Percentiles rank a stretch among this genome's conserved stretches.
These are phyloP conservation scores for Rosa multiflora DNA, from an alignment of 306 rosid genomes.

Conservation along the genomic window DNA sequence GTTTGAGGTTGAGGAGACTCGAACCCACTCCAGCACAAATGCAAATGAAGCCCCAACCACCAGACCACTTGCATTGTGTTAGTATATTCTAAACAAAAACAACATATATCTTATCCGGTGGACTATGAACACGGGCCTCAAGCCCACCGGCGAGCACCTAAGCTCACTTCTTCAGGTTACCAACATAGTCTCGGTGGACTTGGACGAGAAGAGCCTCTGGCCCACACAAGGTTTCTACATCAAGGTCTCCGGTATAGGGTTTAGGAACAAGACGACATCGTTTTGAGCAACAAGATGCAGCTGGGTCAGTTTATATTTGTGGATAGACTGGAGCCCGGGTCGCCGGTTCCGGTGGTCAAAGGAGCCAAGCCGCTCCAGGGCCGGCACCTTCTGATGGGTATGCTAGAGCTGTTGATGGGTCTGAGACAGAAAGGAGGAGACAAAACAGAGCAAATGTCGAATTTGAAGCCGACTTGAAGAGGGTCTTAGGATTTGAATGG, in stretches of 20 bases:
- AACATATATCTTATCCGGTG: too few species aligned
- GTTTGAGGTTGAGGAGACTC: too few species aligned
- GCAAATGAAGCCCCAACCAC: too few species aligned
- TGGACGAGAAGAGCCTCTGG: slow-evolving; percentile 70
- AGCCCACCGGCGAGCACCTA: slow-evolving; percentile 75
- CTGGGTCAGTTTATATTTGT: slow-evolving; percentile 87
- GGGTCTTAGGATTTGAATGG: slow-evolving; percentile 75
- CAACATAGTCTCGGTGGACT: slow-evolving; percentile 85
- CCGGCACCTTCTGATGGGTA: slow-evolving; percentile 76
- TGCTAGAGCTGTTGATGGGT: slow-evolving; percentile 79
- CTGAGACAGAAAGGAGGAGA: slow-evolving; percentile 57
- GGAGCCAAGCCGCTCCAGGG: slow-evolving; percentile 89
- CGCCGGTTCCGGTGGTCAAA: slow-evolving; percentile 67
- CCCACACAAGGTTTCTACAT: slow-evolving; percentile 85
- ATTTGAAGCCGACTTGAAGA: slow-evolving; percentile 41
- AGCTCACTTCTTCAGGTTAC: slow-evolving; percentile 85
- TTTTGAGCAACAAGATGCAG: slow-evolving; percentile 85
- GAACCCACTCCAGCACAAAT: too few species aligned
- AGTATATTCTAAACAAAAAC: too few species aligned
- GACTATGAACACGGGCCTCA: slow-evolving; percentile 52
- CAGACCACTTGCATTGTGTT: too few species aligned
- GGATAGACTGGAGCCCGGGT: slow-evolving; percentile 73
- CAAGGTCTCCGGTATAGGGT: slow-evolving; percentile 76
- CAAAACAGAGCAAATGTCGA: slow-evolving; percentile 24
- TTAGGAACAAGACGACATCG: slow-evolving; percentile 73